Percentiles rank a stretch among this genome's conserved stretches.
Evolutionary conservation across 148 eudicot genomes (phyloP).

Genomic region (Drosera capensis): DNA sequence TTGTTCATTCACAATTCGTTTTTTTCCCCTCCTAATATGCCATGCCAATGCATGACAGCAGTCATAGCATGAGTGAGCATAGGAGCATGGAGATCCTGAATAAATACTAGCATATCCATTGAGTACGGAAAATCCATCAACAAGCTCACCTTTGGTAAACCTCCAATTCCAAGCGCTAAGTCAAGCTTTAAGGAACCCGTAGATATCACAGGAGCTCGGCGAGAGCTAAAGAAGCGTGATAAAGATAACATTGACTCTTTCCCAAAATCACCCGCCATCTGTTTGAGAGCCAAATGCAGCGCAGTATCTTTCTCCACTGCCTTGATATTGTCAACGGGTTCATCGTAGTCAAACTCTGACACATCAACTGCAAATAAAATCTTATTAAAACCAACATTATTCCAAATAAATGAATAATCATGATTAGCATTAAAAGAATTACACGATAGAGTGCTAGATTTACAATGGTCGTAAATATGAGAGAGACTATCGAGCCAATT

Average conservation of each 20-base stretch:
- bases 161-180: conserved; percentile 84
- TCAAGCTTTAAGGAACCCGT: conserved; percentile 95
- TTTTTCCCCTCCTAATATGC: too few relatives aligned
- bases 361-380: conserved; percentile 33
- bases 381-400: neutral
- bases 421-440: neutral
- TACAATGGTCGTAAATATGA: neutral
- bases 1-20: too few relatives aligned
- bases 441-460: neutral
- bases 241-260: conserved; percentile 77
- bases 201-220: conserved; percentile 71
- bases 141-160: conserved; percentile 97
- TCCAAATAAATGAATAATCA: neutral
- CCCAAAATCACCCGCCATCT: conserved; percentile 58
- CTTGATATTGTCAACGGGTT: conserved; percentile 33
- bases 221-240: conserved; percentile 67
- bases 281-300: conserved; percentile 50
- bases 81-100: too few relatives aligned
- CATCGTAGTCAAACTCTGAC: conserved; percentile 49
- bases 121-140: too few relatives aligned
- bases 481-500: neutral
- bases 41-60: too few relatives aligned
- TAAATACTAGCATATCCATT: too few relatives aligned
- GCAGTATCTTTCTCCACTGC: conserved; percentile 52
- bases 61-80: too few relatives aligned